These are phyloP conservation scores for Eurotiales sp. DNA, from an alignment of 2,329 filamentous ascomycete species.

Conservation along the genomic window DNA sequence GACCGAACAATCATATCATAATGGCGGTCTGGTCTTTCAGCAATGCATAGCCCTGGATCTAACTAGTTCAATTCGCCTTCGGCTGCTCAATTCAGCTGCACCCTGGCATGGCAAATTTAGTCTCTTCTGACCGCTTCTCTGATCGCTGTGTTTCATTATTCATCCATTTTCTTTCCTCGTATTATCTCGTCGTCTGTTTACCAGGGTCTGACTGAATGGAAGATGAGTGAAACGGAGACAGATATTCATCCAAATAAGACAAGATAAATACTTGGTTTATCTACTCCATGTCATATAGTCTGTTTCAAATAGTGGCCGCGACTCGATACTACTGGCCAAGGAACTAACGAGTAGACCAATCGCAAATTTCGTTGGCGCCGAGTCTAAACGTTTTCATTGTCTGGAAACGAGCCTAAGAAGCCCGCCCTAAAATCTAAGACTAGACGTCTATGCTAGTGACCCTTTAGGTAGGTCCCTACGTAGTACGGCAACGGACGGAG, in stretches of 20 bases:
- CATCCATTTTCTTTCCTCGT: neutral
- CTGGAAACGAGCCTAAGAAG: too few relatives aligned
- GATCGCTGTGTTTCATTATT: neutral
- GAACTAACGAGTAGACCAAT: neutral
- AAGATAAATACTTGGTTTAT: too few relatives aligned
- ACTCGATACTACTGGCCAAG: neutral
- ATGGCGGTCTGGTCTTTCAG: slow-evolving; percentile 8
- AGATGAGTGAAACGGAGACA: too few relatives aligned
- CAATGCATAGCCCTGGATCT: neutral
- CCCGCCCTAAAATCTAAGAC: too few relatives aligned
- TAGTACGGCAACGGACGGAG: too few relatives aligned
- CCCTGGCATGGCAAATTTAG: neutral
- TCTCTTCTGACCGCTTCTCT: slow-evolving; percentile 12
- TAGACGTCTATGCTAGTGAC: too few relatives aligned
- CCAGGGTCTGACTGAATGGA: neutral
- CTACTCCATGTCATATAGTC: too few relatives aligned
- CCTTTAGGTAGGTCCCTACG: too few relatives aligned
- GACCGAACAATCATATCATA: neutral
- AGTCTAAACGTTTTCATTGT: neutral
- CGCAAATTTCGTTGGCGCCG: neutral
- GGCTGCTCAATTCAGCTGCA: slow-evolving; percentile 5
- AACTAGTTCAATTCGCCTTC: neutral
- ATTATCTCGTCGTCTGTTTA: too few relatives aligned
- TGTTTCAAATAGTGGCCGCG: too few relatives aligned
- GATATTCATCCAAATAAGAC: too few relatives aligned